Conservation (phyloP, 2,329 filamentous ascomycete genomes). For the Triangularia setosa region DNA sequence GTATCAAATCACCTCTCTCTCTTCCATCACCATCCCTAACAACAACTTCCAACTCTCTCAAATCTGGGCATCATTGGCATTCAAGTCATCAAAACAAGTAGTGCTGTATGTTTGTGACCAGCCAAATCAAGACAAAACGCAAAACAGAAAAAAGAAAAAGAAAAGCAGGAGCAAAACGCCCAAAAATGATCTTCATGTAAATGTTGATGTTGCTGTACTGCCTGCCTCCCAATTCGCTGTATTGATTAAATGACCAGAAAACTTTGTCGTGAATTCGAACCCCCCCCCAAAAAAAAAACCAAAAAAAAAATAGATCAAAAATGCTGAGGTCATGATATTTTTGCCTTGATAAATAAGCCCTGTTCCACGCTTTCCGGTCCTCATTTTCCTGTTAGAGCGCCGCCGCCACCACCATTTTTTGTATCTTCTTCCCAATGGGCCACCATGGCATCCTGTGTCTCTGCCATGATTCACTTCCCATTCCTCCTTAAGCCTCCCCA, state of each 20-base stretch:
- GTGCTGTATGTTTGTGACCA: background rate
- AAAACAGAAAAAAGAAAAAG: background rate
- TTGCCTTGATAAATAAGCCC: no score
- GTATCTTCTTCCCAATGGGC: background rate
- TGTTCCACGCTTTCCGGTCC: no score
- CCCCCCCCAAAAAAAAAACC: background rate
- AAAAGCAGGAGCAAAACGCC: background rate
- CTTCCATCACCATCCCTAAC: no score
- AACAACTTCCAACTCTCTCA: no score
- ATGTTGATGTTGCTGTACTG: background rate
- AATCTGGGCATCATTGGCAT: background rate
- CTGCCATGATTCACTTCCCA: conserved; percentile 55
- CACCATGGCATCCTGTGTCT: conserved; percentile 25
- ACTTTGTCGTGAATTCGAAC: no score
- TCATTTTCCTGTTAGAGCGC: background rate
- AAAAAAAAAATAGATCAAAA: background rate
- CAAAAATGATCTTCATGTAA: background rate
- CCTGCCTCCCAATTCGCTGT: background rate
- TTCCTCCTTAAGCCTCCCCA: conserved; percentile 48
- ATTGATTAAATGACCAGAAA: background rate
- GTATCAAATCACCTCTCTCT: background rate
- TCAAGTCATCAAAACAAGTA: background rate
- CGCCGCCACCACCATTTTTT: background rate
- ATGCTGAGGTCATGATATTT: background rate
- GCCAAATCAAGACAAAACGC: background rate